Percentiles rank a stretch among this genome's conserved stretches.
phyloP scores from a whole-genome alignment of 2,329 filamentous ascomycete species.

The Bipolaris oryzae region DNA sequence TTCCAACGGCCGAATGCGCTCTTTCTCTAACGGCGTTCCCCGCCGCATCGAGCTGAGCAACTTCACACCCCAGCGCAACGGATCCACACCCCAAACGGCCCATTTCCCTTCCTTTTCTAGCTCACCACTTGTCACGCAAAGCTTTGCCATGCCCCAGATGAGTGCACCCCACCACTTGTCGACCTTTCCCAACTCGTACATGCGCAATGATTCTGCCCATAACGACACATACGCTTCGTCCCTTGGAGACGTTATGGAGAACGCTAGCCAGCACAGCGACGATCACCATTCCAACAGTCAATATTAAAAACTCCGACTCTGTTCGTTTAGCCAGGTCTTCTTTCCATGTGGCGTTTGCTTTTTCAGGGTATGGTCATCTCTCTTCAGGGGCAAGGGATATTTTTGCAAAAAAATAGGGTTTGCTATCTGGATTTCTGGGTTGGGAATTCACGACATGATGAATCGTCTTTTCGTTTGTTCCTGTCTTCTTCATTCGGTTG shows the following conservation, averaged over 20 bases:
- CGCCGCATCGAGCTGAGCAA: slow-evolving; percentile 51
- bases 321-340: background rate
- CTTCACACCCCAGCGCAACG: slow-evolving; percentile 43
- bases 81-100: slow-evolving; percentile 48
- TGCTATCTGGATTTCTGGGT: too few relatives aligned
- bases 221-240: slow-evolving; percentile 43
- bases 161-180: slow-evolving; percentile 51
- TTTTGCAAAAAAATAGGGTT: too few relatives aligned
- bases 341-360: slow-evolving; percentile 14
- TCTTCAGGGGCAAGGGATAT: too few relatives aligned
- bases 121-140: slow-evolving; percentile 48
- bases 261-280: slow-evolving; percentile 42
- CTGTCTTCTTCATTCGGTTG: too few relatives aligned
- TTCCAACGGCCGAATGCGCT: slow-evolving; percentile 48
- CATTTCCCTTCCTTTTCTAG: slow-evolving; percentile 50
- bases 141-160: slow-evolving; percentile 46
- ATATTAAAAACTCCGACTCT: slow-evolving; percentile 17
- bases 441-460: too few relatives aligned
- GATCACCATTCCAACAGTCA: slow-evolving; percentile 35
- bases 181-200: slow-evolving; percentile 46
- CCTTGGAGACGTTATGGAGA: slow-evolving; percentile 46
- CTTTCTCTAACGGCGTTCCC: slow-evolving; percentile 48
- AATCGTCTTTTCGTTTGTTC: too few relatives aligned
- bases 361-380: too few relatives aligned
- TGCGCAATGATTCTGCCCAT: slow-evolving; percentile 45